Base-by-base conservation (phyloP, 2,329 filamentous ascomycete species). In the Xenosphaeropsis pyriputrescens region DNA sequence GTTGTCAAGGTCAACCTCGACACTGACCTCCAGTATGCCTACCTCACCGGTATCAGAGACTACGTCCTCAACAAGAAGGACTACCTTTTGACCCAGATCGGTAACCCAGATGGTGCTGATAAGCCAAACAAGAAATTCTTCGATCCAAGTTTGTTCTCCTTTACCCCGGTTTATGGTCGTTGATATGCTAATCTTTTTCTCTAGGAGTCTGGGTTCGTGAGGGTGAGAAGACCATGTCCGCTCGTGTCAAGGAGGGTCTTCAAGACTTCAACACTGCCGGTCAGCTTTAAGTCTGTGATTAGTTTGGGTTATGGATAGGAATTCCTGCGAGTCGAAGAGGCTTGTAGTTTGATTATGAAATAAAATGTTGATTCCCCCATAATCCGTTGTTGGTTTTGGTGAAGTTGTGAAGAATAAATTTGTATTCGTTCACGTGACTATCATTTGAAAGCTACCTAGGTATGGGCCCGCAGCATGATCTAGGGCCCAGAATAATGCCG, bases 61-160 rank as follows among this genome's bases (percentile, higher is more conserved):
- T 98, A 86, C 71, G 72, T 96, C 59, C 63, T 85, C 56, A 82
- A 76, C 61, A 95, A 95, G 75, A 88, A 93, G 68, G 89, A 94
- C 54, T 98, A 96, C 72, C 67, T 98, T 51, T 66, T 73, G 67
- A 76, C 71, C 43, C 74, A 85, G 56, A 81, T 98, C 50, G 91
- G 91, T 55, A 98, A 96, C 75, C 89, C 89, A 48, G 88, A 96
- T 36, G 88, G 89, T 43, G 79, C 76, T 15, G 85, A 94, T 68
- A 96, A 96, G 81, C 89, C 91, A 57, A 98, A 98, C 79, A 98
- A 98, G 84, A 96, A 95, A 69, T 79, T 69, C 68, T 86, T 83
- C 53, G 78, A 82, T 51, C 62, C 61, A 54, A 38, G 35, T 44
- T 57, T 43, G 39, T 34, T 6, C 34, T 33, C 7, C 32, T 48